Percentiles rank a stretch among this genome's conserved stretches.
phyloP scores from a whole-genome alignment of 345 rosid species.

The Populus euphratica region DNA sequence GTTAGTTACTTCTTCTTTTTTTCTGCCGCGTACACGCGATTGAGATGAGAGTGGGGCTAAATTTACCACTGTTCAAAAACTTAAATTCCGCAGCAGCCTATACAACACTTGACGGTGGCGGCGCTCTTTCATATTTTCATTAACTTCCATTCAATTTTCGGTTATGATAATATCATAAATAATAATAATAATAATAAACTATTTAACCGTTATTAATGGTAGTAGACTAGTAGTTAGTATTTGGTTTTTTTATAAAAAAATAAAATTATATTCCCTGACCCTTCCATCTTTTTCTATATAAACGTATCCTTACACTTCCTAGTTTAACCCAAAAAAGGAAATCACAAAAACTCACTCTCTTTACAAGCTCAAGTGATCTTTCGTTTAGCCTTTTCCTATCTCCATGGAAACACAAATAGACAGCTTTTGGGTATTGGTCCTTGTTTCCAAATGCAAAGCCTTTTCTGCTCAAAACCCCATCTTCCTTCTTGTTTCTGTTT shows the following conservation, averaged over 20 bases:
- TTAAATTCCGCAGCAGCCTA: not conserved
- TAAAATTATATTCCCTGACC: not conserved
- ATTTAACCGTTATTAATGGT: not conserved
- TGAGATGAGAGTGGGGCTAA: not conserved
- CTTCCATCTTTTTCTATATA: conserved; percentile 26
- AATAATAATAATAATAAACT: not conserved
- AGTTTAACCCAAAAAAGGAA: conserved; percentile 40
- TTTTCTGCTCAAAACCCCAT: conserved; percentile 22
- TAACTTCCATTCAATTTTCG: not conserved
- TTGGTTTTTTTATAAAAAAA: too few relatives aligned
- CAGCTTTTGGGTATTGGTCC: conserved; percentile 33
- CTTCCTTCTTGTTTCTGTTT: conserved; percentile 17
- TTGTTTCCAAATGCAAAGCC: conserved; percentile 30
- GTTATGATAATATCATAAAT: not conserved
- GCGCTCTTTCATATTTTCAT: not conserved
- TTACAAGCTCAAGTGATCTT: not conserved
- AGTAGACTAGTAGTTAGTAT: not conserved
- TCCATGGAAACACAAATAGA: conserved; percentile 39
- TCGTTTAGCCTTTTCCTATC: not conserved
- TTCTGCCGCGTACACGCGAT: not conserved
- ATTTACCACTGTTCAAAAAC: not conserved
- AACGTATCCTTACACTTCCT: conserved; percentile 20
- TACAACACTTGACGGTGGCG: not conserved
- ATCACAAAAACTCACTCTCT: not conserved
- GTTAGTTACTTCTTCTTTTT: too few relatives aligned